phyloP scores from a whole-genome alignment of 805 yeast species.

The Candida caryicola region DNA sequence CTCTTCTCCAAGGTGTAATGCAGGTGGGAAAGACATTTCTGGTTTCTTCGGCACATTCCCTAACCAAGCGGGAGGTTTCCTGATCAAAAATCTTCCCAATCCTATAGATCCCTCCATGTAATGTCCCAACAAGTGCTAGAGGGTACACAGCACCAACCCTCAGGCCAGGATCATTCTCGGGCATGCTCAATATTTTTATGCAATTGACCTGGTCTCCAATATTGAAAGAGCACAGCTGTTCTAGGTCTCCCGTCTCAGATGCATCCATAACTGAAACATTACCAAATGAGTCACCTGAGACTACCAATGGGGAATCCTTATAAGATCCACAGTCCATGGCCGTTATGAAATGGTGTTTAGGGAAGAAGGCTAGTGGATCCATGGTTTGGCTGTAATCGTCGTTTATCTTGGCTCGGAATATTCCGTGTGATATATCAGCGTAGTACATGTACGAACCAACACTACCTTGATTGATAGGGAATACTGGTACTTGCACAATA shows the following conservation, averaged over 20 bases:
- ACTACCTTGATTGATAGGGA: neutral
- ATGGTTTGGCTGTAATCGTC: neutral
- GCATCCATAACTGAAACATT: conserved; percentile 17
- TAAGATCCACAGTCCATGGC: neutral
- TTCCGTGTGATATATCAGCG: conserved; percentile 7
- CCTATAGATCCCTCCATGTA: conserved; percentile 26
- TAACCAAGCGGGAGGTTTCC: neutral
- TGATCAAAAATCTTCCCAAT: neutral
- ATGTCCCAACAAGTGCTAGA: conserved; percentile 25
- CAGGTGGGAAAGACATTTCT: neutral
- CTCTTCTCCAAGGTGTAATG: neutral
- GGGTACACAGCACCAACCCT: no score
- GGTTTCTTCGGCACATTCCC: neutral
- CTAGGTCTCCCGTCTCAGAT: conserved; percentile 6
- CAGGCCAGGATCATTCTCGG: no score
- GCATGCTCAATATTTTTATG: no score
- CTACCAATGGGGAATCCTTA: conserved; percentile 4
- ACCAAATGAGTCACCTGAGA: conserved; percentile 31
- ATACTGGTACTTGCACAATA: neutral
- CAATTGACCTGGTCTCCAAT: conserved; percentile 30
- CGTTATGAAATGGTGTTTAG: conserved; percentile 5
- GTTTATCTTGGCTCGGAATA: neutral
- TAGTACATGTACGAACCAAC: neutral
- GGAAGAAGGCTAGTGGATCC: neutral
- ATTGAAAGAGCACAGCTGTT: conserved; percentile 17